Percentiles rank a stretch among this genome's conserved stretches.
Conservation (phyloP, 495 filamentous ascomycete species). For the Usnea hakonensis region DNA sequence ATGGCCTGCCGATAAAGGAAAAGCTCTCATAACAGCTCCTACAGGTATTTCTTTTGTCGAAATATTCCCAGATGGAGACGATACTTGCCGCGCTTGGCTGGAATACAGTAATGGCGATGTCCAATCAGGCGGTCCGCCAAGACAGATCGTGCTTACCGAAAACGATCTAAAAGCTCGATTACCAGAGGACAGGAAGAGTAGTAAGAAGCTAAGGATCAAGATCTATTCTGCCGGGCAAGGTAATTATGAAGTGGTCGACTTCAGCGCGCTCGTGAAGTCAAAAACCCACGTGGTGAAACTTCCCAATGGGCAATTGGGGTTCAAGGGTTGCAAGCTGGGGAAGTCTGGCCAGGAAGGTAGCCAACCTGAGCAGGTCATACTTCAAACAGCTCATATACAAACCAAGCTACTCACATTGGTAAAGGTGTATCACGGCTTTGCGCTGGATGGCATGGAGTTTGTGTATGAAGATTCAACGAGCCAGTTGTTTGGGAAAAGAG, state of each 20-base stretch:
- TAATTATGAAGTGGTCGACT: slow-evolving; percentile 64
- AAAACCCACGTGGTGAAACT: slow-evolving; percentile 68
- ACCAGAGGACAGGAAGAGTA: slow-evolving; percentile 59
- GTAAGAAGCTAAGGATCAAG: slow-evolving; percentile 56
- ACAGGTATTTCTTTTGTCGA: slow-evolving; percentile 79
- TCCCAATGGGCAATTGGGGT: slow-evolving; percentile 63
- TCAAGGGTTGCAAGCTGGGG: slow-evolving; percentile 70
- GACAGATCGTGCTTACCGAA: slow-evolving; percentile 66
- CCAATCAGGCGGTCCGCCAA: slow-evolving; percentile 51
- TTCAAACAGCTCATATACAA: slow-evolving; percentile 59
- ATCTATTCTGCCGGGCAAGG: slow-evolving; percentile 70
- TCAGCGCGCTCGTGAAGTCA: slow-evolving; percentile 52
- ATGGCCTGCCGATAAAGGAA: slow-evolving; percentile 78
- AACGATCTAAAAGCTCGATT: slow-evolving; percentile 62
- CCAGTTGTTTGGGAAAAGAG: slow-evolving; percentile 84
- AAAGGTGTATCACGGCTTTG: slow-evolving; percentile 67
- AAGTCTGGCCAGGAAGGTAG: slow-evolving; percentile 63
- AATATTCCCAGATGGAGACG: slow-evolving; percentile 66
- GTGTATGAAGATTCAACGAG: slow-evolving; percentile 80
- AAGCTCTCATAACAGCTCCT: slow-evolving; percentile 68
- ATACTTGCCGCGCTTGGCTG: slow-evolving; percentile 65
- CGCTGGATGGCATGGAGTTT: slow-evolving; percentile 85
- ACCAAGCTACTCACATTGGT: slow-evolving; percentile 69
- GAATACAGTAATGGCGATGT: slow-evolving; percentile 64
- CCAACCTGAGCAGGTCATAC: slow-evolving; percentile 62